A percentile compares a stretch with the other conserved stretches of the same genome.
These are phyloP conservation scores for Trichosporon sp. DNA, from an alignment of 1,284 basidiomycete species.

Conservation along the genomic window DNA sequence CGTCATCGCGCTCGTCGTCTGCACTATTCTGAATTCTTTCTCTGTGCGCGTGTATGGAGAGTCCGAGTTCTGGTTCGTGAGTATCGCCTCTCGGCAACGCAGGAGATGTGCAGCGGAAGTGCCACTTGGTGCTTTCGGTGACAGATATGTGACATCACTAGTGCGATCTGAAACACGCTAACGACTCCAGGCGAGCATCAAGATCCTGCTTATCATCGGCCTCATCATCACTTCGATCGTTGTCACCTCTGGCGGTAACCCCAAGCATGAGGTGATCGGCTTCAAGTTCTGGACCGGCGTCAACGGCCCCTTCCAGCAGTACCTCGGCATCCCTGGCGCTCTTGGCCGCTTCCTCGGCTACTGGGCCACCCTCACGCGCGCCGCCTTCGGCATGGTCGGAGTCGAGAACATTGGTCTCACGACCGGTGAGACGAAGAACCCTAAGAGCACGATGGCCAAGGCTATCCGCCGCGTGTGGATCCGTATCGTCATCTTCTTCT, in stretches of 20 bases:
- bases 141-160: not conserved
- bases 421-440: slow-evolving; percentile 61
- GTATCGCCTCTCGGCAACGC: not conserved
- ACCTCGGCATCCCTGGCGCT: slow-evolving; percentile 50
- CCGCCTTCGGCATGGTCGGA: slow-evolving; percentile 55
- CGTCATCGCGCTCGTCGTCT: slow-evolving; percentile 69
- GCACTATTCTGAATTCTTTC: slow-evolving; percentile 60
- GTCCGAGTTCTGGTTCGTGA: slow-evolving; percentile 46
- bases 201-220: slow-evolving; percentile 72
- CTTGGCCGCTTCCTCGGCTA: slow-evolving; percentile 61
- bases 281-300: slow-evolving; percentile 60
- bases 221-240: slow-evolving; percentile 65
- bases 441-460: slow-evolving; percentile 72
- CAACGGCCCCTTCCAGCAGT: slow-evolving; percentile 57
- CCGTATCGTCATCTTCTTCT: slow-evolving; percentile 74
- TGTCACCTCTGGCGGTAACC: slow-evolving; percentile 61
- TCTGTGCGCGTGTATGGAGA: slow-evolving; percentile 63
- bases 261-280: slow-evolving; percentile 53
- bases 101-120: too few relatives aligned
- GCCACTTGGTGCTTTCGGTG: not conserved
- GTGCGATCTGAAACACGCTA: slow-evolving; percentile 46
- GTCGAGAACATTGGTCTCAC: slow-evolving; percentile 33
- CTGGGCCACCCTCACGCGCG: slow-evolving; percentile 59
- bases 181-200: slow-evolving; percentile 62
- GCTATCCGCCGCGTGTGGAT: slow-evolving; percentile 75